Percentiles rank a stretch among this genome's conserved stretches.
Evolutionary conservation across 2,329 filamentous ascomycete species (phyloP).

Genomic region (Penicillium sp.): DNA sequence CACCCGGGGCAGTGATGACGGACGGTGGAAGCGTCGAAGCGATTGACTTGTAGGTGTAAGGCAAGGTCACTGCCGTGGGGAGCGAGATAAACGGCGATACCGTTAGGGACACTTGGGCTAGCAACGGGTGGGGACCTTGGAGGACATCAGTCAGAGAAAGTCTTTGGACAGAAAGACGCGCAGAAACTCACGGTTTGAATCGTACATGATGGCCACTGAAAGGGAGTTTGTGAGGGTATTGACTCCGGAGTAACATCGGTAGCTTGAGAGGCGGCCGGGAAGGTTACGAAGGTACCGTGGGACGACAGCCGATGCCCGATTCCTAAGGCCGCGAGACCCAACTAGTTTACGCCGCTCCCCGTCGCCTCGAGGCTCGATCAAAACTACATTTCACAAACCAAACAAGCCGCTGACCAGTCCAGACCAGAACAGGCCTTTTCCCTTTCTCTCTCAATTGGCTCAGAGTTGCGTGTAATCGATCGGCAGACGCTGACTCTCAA

Average conservation of each 20-base stretch:
- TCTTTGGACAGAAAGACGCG: background rate
- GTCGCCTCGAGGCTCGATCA: background rate
- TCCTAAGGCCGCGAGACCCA: background rate
- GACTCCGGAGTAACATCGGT: background rate
- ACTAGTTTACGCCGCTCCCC: background rate
- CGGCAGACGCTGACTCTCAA: background rate
- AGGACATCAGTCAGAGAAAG: constrained; percentile 7
- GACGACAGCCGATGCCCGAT: background rate
- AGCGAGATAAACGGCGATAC: constrained; percentile 93
- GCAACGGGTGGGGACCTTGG: constrained; percentile 75
- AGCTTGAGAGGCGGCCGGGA: too few species aligned
- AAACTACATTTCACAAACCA: background rate
- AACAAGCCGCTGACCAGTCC: background rate
- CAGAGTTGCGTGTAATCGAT: constrained; percentile 5
- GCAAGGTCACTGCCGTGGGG: constrained; percentile 82
- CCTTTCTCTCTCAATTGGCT: background rate
- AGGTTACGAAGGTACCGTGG: too few species aligned
- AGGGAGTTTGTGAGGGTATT: background rate
- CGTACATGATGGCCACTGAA: constrained; percentile 36
- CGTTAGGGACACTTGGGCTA: constrained; percentile 87
- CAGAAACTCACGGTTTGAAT: constrained; percentile 38
- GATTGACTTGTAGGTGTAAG: constrained; percentile 90
- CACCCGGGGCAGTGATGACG: constrained; percentile 45
- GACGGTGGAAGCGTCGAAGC: constrained; percentile 80
- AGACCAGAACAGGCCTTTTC: background rate